Base-by-base conservation (phyloP, 331 rosid species). In the Spiraea crenata region DNA sequence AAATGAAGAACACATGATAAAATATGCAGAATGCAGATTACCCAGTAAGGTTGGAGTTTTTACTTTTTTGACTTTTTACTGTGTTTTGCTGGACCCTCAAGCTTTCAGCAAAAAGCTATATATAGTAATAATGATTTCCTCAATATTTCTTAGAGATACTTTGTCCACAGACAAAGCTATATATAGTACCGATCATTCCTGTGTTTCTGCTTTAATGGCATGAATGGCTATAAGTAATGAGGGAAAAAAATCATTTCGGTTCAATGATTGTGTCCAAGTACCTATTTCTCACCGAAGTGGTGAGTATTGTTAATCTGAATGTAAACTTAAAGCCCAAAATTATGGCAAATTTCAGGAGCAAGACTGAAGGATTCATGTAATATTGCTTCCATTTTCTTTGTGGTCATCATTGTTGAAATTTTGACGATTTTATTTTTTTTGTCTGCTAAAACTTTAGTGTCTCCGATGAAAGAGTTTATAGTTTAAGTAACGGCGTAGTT, bases 191-290 rank as follows among this genome's bases (percentile, higher is more conserved):
- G 45, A 70, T 70, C 31, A 7, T 13, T 69, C 1, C 31, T 20
- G 39, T 63, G 55, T 70, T 70, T 48, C 10, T 70, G 57, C 58
- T 71, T 59, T 66, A 72, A 71, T 72, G 59, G 50, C 71, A 77
- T 83, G 77, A 69, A 67, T 81, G 76, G 76, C 44, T 63, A 79
- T 83, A 17, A 79, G 73, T 83, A 15, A 63, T 73, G 77, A 60
- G 63, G 10, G 56, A 25, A 14, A 42, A 45, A 71, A 57, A 74
- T 81, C 68, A 81, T 81, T 81, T 77, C 59, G 7, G 9, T 4
- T 57, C 65, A 58, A 84, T 82, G 69, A 84, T 82, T 74, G 34
- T 82, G 77, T 76, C 81, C 37, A 13, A 13, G 56, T 48, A 52
- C 39, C 55, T 37, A 25, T 67, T 69, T 70, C 49, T 57, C 20